Evolutionary conservation across 2,329 filamentous ascomycete genomes (phyloP).

Genomic region (Ceratocystis cacaofunesta): DNA sequence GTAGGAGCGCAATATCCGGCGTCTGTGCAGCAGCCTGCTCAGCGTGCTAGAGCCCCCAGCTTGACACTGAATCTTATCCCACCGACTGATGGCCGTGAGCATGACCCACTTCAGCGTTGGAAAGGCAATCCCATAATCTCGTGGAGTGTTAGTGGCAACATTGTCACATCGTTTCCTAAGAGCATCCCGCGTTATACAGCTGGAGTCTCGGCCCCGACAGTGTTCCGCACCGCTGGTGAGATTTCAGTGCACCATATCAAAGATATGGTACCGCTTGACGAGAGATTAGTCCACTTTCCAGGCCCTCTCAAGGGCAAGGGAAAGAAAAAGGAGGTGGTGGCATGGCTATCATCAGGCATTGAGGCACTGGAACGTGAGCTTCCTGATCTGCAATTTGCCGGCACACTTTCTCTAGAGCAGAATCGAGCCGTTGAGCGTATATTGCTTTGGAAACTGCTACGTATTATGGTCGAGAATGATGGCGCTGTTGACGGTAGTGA

Average conservation of each 20-base stretch:
- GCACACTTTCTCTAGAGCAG: conserved; percentile 41
- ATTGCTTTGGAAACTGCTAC: conserved; percentile 75
- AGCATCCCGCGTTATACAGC: conserved; percentile 75
- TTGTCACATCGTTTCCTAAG: conserved; percentile 77
- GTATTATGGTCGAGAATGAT: conserved; percentile 72
- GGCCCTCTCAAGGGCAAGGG: conserved; percentile 77
- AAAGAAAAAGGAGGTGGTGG: conserved; percentile 84
- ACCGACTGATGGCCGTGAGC: conserved; percentile 49
- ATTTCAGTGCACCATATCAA: conserved; percentile 64
- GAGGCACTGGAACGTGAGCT: conserved; percentile 50
- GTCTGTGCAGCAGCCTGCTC: conserved; percentile 20
- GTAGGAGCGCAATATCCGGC: conserved; percentile 10
- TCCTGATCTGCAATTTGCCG: conserved; percentile 35
- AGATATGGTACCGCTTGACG: conserved; percentile 54
- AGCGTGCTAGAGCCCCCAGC: conserved; percentile 37
- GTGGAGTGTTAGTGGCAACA: conserved; percentile 73
- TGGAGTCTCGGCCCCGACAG: conserved; percentile 55
- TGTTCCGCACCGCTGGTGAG: conserved; percentile 69
- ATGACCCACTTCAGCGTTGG: conserved; percentile 78
- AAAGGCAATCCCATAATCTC: conserved; percentile 73
- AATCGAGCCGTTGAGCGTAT: conserved; percentile 67
- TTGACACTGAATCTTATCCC: conserved; percentile 42
- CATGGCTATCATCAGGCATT: conserved; percentile 69
- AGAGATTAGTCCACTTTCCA: conserved; percentile 67
- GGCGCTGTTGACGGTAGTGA: conserved; percentile 61